These are phyloP conservation scores for Canariomyces notabilis DNA, from an alignment of 2,329 filamentous ascomycete genomes.

Conservation along the genomic window DNA sequence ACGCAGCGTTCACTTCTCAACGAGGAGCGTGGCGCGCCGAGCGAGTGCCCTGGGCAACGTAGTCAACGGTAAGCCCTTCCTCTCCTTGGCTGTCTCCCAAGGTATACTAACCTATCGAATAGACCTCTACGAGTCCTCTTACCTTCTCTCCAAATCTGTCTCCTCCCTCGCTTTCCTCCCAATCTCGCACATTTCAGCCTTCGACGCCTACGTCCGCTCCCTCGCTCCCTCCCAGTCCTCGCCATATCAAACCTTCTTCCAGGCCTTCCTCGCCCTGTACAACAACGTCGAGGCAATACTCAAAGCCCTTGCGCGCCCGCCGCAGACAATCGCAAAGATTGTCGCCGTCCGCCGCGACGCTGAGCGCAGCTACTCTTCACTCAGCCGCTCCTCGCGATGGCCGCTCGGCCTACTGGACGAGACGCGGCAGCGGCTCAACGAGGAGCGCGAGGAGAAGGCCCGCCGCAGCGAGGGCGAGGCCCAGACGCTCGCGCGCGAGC, in stretches of 20 bases:
- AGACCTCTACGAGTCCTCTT: constrained; percentile 66
- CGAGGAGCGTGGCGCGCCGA: constrained; percentile 74
- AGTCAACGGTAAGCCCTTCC: constrained; percentile 48
- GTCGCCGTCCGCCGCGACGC: constrained; percentile 67
- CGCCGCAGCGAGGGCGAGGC: constrained; percentile 65
- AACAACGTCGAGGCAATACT: constrained; percentile 80
- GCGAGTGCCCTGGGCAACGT: constrained; percentile 68
- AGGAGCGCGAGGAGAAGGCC: constrained; percentile 79
- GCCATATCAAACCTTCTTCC: constrained; percentile 68
- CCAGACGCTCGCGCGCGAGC: constrained; percentile 69
- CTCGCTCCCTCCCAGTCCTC: constrained; percentile 65
- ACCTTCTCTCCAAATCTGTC: constrained; percentile 48
- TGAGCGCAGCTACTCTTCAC: constrained; percentile 69
- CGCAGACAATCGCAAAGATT: constrained; percentile 72
- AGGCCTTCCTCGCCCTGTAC: constrained; percentile 72
- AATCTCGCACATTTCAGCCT: constrained; percentile 58
- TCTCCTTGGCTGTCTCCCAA: neutral
- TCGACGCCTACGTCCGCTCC: constrained; percentile 65
- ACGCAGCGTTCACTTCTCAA: constrained; percentile 75
- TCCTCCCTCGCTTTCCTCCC: constrained; percentile 64
- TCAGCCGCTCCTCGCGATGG: constrained; percentile 73
- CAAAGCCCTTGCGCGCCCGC: constrained; percentile 70
- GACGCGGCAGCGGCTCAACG: constrained; percentile 72
- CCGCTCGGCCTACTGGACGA: constrained; percentile 81
- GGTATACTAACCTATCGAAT: constrained; percentile 4